Conservation (phyloP, 192 early-diverging fungal genomes). For the Entomortierella chlamydospora region DNA sequence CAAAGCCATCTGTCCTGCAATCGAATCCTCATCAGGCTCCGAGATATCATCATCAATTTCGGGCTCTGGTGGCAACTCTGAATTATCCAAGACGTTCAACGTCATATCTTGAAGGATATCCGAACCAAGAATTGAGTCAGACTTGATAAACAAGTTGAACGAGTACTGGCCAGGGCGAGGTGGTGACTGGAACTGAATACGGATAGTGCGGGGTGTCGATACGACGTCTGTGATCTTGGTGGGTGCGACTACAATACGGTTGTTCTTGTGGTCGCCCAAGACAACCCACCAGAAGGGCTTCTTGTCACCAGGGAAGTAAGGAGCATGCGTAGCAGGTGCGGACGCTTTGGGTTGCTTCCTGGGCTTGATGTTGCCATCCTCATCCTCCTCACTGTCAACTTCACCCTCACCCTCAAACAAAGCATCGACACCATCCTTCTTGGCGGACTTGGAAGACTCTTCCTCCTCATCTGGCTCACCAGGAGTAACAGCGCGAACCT, state of each 20-base stretch:
- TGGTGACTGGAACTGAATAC: constrained; percentile 95
- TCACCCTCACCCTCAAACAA: constrained; percentile 48
- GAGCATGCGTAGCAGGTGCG: constrained; percentile 67
- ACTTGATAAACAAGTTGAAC: constrained; percentile 88
- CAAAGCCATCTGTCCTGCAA: constrained; percentile 95
- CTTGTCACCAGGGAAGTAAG: constrained; percentile 78
- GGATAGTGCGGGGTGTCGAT: constrained; percentile 69
- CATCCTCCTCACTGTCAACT: constrained; percentile 55
- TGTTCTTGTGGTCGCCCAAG: constrained; percentile 86
- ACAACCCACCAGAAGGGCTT: constrained; percentile 93
- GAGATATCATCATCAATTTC: constrained; percentile 94
- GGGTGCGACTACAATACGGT: constrained; percentile 83
- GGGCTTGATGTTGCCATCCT: constrained; percentile 60
- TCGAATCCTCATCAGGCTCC: constrained; percentile 95
- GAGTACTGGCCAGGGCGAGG: constrained; percentile 84
- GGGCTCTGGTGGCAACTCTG: constrained; percentile 78
- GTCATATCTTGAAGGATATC: constrained; percentile 85
- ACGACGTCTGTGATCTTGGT: constrained; percentile 83
- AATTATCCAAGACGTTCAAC: constrained; percentile 77
- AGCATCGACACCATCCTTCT: constrained; percentile 40
- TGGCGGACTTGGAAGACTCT: constrained; percentile 26
- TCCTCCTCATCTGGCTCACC: constrained; percentile 41
- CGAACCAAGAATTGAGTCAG: constrained; percentile 87
- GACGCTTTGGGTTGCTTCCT: constrained; percentile 44
- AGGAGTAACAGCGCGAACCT: constrained; percentile 55